These are phyloP conservation scores for Smallanthus sonchifolius DNA, from an alignment of 129 eudicot genomes.

Conservation along the genomic window DNA sequence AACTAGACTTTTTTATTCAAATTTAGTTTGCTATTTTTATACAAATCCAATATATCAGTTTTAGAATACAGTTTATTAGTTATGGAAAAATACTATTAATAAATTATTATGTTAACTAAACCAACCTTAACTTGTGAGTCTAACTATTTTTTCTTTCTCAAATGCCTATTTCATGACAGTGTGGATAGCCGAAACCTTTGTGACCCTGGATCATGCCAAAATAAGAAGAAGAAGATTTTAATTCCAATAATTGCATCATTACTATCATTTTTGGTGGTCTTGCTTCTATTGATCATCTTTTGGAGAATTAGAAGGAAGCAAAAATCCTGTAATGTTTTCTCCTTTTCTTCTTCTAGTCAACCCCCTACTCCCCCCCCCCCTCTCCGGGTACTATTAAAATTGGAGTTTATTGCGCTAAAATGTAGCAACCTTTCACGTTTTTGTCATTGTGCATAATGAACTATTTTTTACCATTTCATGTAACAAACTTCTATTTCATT, in stretches of 20 bases:
- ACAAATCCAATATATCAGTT: no score
- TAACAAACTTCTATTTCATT: background rate
- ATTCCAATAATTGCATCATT: conserved; percentile 30
- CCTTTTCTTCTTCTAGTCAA: background rate
- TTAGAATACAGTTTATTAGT: no score
- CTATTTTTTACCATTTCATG: background rate
- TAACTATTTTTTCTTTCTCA: background rate
- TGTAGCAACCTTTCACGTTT: background rate
- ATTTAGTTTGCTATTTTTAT: no score
- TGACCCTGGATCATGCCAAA: conserved; percentile 25
- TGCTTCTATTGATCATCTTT: conserved; percentile 13
- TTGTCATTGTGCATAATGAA: background rate
- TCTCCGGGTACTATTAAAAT: background rate
- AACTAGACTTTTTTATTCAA: no score
- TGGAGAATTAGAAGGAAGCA: conserved; percentile 30
- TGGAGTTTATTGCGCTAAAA: background rate
- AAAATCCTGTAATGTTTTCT: conserved; percentile 20
- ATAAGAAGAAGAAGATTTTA: conserved; percentile 12
- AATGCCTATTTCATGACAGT: conserved; percentile 10
- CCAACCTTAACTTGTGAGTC: background rate
- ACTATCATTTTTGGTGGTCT: conserved; percentile 6
- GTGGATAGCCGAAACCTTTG: conserved; percentile 27
- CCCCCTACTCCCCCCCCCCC: background rate
- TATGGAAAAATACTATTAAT: no score
- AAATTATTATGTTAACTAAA: no score